Evolutionary conservation across 1,284 basidiomycete genomes (phyloP), one percentile per base, ranked within the genome.

Genomic region (Rhodotorula sp.): DNA sequence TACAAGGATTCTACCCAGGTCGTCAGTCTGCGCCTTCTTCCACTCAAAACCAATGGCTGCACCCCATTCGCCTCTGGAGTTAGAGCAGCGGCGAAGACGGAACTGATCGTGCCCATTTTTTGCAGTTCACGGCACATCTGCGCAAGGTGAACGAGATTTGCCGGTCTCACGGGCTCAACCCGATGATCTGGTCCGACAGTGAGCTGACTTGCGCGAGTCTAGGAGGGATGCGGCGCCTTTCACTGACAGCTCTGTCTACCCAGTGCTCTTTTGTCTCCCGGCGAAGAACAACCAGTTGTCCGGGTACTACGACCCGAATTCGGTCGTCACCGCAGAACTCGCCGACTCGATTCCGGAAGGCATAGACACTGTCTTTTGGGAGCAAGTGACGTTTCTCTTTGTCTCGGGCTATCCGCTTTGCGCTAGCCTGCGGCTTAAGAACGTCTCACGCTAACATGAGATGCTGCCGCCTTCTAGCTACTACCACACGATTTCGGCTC

Each of bases 161-260:
- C 60, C 33, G 65, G 26, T 30, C 56, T 2, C 29, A 74, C 22
- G 75, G 74, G 4, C 69, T 81, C 2, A 60, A 78, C 60, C 80
- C 81, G 3, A 80, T 81, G 79, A 82, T 82, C 68, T 82, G 81
- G 81, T 77, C 68, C 48, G 78, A 79, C 70, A 79, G 77, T 77
- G 20, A 26, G 24, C 14, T 45, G n/a, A n/a, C 22, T 33, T 24
- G 5, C 4, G 24, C 10, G 24, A 4, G 7, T 30, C 30, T 44
- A n/a, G n/a, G n/a, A n/a, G n/a, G n/a, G n/a, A n/a, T 22, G 4
- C 22, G 37, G 37, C 37, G 37, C 37, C 37, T 42, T 42, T 10
- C 46, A 18, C 33, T 33, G 5, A 18, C 8, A 0, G 17, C 26
- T 0, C 14, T 15, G 0, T n/a, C 44, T 69, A 0, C 8, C 22